phyloP scores from a whole-genome alignment of 345 rosid genomes.

The Sisymbrium irio region DNA sequence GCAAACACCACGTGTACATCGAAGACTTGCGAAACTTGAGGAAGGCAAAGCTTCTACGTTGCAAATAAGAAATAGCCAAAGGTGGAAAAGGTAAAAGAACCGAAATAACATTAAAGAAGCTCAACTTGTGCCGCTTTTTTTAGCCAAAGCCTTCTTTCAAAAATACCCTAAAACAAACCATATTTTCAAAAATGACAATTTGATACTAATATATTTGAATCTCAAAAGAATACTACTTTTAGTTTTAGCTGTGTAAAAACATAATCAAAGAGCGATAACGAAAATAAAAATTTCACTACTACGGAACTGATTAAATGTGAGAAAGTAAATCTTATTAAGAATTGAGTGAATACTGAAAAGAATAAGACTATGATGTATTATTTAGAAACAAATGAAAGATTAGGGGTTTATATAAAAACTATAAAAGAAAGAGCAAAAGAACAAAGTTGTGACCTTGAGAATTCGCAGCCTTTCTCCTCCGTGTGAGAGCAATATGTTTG shows the following conservation, averaged over 20 bases:
- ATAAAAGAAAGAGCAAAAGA: constrained; percentile 1
- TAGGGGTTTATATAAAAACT: constrained; percentile 1
- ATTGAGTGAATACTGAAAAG: neutral
- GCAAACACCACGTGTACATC: neutral
- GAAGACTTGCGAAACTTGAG: constrained; percentile 15
- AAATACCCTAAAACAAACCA: no score
- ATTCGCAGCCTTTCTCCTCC: constrained; percentile 28
- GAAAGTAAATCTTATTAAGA: no score
- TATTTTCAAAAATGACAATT: no score
- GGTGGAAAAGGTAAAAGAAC: neutral
- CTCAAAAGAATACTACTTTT: neutral
- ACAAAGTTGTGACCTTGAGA: constrained; percentile 20
- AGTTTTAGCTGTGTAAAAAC: neutral
- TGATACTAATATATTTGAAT: neutral
- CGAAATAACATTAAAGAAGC: neutral
- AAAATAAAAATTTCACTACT: neutral
- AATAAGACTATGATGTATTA: neutral
- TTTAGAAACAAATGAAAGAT: neutral
- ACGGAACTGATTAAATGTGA: no score
- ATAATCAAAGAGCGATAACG: neutral
- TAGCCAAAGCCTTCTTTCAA: no score
- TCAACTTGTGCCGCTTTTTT: neutral
- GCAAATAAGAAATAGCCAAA: constrained; percentile 21
- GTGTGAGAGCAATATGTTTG: constrained; percentile 24
- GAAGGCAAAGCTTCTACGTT: constrained; percentile 13